Evolutionary conservation across 352 stramenopile species (phyloP).

Genomic region (Phytophthora europaea): DNA sequence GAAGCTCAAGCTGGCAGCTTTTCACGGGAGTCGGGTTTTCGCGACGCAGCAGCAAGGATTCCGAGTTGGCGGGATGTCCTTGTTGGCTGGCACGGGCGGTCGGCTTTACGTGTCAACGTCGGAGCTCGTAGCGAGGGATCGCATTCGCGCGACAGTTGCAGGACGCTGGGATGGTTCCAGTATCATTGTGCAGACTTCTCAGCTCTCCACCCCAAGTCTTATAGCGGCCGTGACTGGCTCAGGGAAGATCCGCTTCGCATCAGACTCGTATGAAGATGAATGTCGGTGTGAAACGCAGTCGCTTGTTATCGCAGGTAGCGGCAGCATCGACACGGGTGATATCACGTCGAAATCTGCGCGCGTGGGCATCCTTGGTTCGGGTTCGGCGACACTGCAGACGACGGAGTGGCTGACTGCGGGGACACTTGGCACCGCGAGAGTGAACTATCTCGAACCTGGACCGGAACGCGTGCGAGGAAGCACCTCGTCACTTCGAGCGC

Average conservation of each 20-base stretch:
- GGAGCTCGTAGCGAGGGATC: slow-evolving; percentile 21
- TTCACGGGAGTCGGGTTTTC: slow-evolving; percentile 26
- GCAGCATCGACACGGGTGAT: slow-evolving; percentile 29
- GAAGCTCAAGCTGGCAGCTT: slow-evolving; percentile 29
- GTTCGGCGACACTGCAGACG: slow-evolving; percentile 18
- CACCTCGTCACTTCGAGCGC: slow-evolving; percentile 20
- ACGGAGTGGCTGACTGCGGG: slow-evolving; percentile 18
- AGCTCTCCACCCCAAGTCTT: slow-evolving; percentile 28
- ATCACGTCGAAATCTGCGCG: slow-evolving; percentile 18
- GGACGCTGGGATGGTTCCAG: slow-evolving; percentile 25
- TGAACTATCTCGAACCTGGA: slow-evolving; percentile 29
- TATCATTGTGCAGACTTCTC: slow-evolving; percentile 26
- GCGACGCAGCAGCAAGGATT: slow-evolving; percentile 19
- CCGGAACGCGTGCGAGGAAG: slow-evolving; percentile 18
- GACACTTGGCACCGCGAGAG: slow-evolving; percentile 18
- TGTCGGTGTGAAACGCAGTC: slow-evolving; percentile 26
- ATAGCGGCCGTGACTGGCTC: slow-evolving; percentile 15
- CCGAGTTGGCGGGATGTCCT: slow-evolving; percentile 10
- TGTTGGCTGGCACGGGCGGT: slow-evolving; percentile 13
- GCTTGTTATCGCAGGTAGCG: slow-evolving; percentile 29
- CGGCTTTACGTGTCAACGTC: slow-evolving; percentile 24
- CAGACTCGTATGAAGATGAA: slow-evolving; percentile 14
- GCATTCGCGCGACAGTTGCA: slow-evolving; percentile 18
- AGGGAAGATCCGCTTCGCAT: slow-evolving; percentile 18
- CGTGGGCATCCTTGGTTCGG: slow-evolving; percentile 28